Percentiles rank a stretch among this genome's conserved stretches.
Conservation (phyloP, 1,284 basidiomycete species). For the Cutaneotrichosporon sp. region DNA sequence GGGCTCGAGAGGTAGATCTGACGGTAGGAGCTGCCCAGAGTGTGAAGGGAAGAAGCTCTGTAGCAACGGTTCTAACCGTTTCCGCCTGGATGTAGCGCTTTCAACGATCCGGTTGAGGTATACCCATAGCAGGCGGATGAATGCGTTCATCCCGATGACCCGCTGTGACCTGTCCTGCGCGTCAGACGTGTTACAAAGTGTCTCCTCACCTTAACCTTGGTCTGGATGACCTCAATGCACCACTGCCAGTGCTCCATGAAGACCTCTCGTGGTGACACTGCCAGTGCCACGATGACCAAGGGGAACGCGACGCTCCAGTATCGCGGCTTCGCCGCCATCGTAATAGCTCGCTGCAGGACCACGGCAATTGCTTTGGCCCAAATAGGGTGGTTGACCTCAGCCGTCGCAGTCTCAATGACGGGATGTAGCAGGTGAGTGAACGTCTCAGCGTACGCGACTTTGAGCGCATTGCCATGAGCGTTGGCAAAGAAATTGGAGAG, state of each 20-base stretch:
- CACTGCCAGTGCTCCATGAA: conserved; percentile 76
- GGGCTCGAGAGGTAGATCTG: conserved; percentile 70
- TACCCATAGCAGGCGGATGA: conserved; percentile 82
- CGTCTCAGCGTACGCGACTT: conserved; percentile 79
- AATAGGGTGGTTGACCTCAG: conserved; percentile 89
- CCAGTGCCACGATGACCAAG: conserved; percentile 73
- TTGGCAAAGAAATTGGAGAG: conserved; percentile 77
- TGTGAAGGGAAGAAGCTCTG: conserved; percentile 75
- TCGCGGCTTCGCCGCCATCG: conserved; percentile 82
- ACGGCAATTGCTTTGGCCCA: conserved; percentile 88
- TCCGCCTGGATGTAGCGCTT: conserved; percentile 66
- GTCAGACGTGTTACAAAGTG: conserved; percentile 10
- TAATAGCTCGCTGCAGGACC: conserved; percentile 75
- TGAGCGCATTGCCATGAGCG: conserved; percentile 77
- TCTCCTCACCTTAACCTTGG: conserved; percentile 68
- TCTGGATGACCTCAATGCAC: conserved; percentile 64
- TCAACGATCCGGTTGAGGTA: conserved; percentile 92
- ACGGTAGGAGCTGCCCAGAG: conserved; percentile 59
- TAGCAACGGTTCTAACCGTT: conserved; percentile 71
- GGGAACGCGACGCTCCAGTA: conserved; percentile 89
- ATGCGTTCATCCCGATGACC: conserved; percentile 72
- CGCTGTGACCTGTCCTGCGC: conserved; percentile 70
- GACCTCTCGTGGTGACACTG: conserved; percentile 78
- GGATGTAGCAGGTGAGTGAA: conserved; percentile 76
- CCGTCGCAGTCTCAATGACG: conserved; percentile 89